Evolutionary conservation across 306 rosid genomes (phyloP), one percentile per base, ranked within the genome.

Genomic region (Arachis hypogaea): DNA sequence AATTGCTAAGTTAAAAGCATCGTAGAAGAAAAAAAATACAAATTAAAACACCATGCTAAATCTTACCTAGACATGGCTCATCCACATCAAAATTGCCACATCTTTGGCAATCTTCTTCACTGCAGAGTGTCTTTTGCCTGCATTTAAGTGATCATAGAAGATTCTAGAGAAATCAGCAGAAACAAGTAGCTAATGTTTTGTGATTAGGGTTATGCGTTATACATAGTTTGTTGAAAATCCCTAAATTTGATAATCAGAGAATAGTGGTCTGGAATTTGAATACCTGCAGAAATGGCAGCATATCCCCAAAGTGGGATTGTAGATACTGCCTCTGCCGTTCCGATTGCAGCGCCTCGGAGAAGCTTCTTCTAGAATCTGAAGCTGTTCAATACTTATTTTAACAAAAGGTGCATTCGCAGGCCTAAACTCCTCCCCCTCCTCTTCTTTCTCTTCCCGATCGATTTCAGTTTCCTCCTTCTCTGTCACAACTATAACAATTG

Each of bases 281-380:
- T 50, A 91, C 97, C 94, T 88, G 90, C 94, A 91, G 59, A 86
- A 87, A 68, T 91, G 97, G 85, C 92, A 91, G 80, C 90, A 81
- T 73, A 91, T 85, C 60, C 97, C 89, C 51, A 84, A 73, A 52
- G 81, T 63, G 7, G 90, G 71, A 71, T 91, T 81, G 74, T 86
- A 87, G 50, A 88, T 76, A 77, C 86, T 87, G 68, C 94, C 89
- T 50, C 90, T 86, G 41, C 88, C 93, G 65, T 81, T 91, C 78
- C 92, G 86, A 36, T 76, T 7, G 68, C 97, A 88, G 58, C 94
- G 81, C 63, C 72, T 54, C 6, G 86, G 84, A 42, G 86, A 83
- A 71, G 47, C 68, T 49, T 86, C 86, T 2, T 70, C 68, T 12
- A 85, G 81, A 64, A 82, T 74, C 47, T 50, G 78, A 80, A 71